Base-by-base conservation (phyloP, 2,329 filamentous ascomycete species). In the Talaromyces sp. region DNA sequence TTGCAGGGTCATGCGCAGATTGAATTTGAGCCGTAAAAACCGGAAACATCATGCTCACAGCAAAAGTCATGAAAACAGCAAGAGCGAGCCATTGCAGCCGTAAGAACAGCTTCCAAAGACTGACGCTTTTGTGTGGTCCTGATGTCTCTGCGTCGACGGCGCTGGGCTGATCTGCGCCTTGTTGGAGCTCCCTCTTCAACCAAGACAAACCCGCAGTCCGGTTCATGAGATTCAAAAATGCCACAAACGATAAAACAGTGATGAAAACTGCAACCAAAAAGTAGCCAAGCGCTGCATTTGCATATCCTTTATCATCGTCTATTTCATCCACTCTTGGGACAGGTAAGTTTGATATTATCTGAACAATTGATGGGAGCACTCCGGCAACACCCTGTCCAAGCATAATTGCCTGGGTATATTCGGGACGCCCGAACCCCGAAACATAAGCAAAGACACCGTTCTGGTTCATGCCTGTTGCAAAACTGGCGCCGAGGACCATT, bases 361-460 rank as follows among this genome's bases (percentile, higher is more conserved):
- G 93, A 1, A 91, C 90, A 54, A 96, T 81, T 54, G 90, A 88
- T 0, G 95, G 95, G 3, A 98, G 79, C 10, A 99, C 93, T 31
- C 95, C 95, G 0, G 95, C 93, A 4, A 99, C 82, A 32, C 88
- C 93, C 75, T 99, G 95, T 1, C 95, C 95, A 3, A 89, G 87
- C 93, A 99, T 98, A 74, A 98, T 92, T 26, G 89, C 93, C 76
- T 98, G 93, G 59, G 91, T 96, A 74, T 98, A 99, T 74, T 95
- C 90, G 21, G 89, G 85, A 56, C 90, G 82, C 38, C 88, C 91
- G 70, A 96, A 98, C 57, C 90, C 88, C 3, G 90, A 86, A 3
- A 91, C 92, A 71, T 93, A 98, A 2, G 95, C 91, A 73, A 97
- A 96, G 11, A 95, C 86, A 19, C 95, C 95, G 73, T 98, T 98